A percentile compares a stretch with the other conserved stretches of the same genome.
These are phyloP conservation scores for Amauroascus niger DNA, from an alignment of 2,329 filamentous ascomycete genomes.

Conservation along the genomic window DNA sequence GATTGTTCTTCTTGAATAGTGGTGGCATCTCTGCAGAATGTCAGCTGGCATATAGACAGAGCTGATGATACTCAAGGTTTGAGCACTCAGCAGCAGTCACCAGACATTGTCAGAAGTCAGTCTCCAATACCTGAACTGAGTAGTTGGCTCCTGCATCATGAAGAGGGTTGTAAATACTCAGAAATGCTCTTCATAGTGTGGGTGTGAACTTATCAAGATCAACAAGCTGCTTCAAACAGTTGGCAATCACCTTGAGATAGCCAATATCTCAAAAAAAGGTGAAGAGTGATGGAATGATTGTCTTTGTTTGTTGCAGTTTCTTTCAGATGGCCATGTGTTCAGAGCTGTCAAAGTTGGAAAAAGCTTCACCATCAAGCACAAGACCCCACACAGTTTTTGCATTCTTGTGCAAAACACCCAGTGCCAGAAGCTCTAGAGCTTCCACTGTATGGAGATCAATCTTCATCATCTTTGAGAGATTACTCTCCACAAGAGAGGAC, in stretches of 20 bases:
- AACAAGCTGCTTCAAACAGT: background rate
- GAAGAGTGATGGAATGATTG: conserved; percentile 29
- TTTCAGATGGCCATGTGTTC: conserved; percentile 27
- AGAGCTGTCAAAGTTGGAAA: conserved; percentile 24
- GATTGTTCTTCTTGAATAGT: background rate
- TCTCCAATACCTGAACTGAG: background rate
- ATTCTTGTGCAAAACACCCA: conserved; percentile 3
- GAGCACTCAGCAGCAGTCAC: background rate
- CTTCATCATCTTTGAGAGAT: conserved; percentile 22
- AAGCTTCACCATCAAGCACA: conserved; percentile 28
- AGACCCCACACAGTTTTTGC: conserved; percentile 7
- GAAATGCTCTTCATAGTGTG: background rate
- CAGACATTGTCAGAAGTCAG: background rate
- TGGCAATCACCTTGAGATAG: background rate
- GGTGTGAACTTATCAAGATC: background rate
- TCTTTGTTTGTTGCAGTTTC: conserved; percentile 20
- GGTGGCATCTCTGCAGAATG: background rate
- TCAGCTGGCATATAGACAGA: background rate
- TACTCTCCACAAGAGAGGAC: conserved; percentile 23
- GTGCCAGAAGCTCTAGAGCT: conserved; percentile 27
- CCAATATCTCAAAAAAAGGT: conserved; percentile 30
- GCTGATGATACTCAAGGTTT: background rate
- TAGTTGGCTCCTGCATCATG: background rate
- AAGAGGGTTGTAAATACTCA: background rate
- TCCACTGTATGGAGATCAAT: conserved; percentile 27